phyloP scores from a whole-genome alignment of 176 grass and related monocot species.

The Musa troglodytarum region DNA sequence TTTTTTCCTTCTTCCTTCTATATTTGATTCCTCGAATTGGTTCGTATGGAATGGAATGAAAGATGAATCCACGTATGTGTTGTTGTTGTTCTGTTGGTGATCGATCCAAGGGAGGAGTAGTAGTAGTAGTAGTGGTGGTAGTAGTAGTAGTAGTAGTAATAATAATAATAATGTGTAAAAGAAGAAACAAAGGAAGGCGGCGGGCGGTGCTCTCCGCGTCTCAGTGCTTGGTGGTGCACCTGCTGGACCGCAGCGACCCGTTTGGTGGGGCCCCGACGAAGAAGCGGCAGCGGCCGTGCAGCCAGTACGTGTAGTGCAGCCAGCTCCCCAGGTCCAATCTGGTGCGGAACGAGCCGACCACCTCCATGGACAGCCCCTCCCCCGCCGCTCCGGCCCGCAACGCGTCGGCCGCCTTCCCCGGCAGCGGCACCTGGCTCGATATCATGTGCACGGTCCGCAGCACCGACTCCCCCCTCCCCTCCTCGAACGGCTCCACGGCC shows the following conservation, averaged over 20 bases:
- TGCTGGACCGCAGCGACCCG: conserved; percentile 31
- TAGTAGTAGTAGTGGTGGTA: too few relatives aligned
- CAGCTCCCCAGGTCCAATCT: conserved; percentile 55
- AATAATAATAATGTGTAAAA: too few relatives aligned
- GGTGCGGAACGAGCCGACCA: conserved; percentile 35
- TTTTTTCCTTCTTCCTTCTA: too few relatives aligned
- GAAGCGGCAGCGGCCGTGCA: conserved; percentile 31
- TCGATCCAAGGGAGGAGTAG: too few relatives aligned
- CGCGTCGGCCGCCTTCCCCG: conserved; percentile 4
- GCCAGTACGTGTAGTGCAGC: conserved; percentile 54
- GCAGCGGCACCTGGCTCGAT: conserved; percentile 33
- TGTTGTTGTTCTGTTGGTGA: too few relatives aligned
- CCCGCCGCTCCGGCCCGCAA: conserved; percentile 38
- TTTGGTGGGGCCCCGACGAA: conserved; percentile 45
- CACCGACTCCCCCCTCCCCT: conserved; percentile 18
- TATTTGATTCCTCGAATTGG: too few relatives aligned
- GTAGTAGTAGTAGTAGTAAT: too few relatives aligned
- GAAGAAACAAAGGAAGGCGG: too few relatives aligned
- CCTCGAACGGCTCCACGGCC: conserved; percentile 36
- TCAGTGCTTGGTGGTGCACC: conserved; percentile 19
- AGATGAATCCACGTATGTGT: too few relatives aligned
- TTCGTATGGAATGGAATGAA: too few relatives aligned
- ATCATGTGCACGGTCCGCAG: conserved; percentile 37
- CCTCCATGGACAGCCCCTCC: conserved; percentile 27
- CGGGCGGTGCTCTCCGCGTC: background rate